Conservation (phyloP, 208 protist species). For the Trypanosoma mega region DNA sequence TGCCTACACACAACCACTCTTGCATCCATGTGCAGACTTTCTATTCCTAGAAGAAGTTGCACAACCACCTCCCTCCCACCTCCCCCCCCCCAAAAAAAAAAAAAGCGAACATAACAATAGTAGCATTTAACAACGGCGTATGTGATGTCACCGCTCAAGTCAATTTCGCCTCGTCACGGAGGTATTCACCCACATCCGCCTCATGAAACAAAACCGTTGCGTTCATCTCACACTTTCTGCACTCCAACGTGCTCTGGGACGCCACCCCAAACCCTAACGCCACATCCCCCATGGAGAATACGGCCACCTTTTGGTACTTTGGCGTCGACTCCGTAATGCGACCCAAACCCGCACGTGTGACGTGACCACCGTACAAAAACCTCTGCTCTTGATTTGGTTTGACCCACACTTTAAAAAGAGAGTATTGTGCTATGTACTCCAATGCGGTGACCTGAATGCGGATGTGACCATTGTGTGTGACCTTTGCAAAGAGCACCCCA, state of each 20-base stretch:
- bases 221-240: conserved; percentile 96
- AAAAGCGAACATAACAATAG: conserved; percentile 2
- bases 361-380: conserved; percentile 99
- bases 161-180: conserved; percentile 95
- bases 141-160: conserved; percentile 42
- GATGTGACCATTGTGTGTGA: conserved; percentile 90
- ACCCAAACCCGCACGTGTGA: conserved; percentile 97
- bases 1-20: too few relatives aligned
- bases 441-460: conserved; percentile 89
- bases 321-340: conserved; percentile 98
- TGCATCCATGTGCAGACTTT: too few relatives aligned
- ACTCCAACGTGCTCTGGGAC: conserved; percentile 95
- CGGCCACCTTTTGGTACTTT: conserved; percentile 96
- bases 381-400: conserved; percentile 99
- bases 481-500: conserved; percentile 87
- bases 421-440: conserved; percentile 92
- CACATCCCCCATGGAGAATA: conserved; percentile 97
- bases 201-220: conserved; percentile 97
- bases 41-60: too few relatives aligned
- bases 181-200: conserved; percentile 98
- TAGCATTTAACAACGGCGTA: not conserved
- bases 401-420: conserved; percentile 98
- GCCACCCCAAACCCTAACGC: conserved; percentile 98
- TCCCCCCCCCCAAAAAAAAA: conserved; percentile 5
- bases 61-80: too few relatives aligned